Evolutionary conservation across 1,284 basidiomycete species (phyloP).

Genomic region (Rhodotorula sp.): DNA sequence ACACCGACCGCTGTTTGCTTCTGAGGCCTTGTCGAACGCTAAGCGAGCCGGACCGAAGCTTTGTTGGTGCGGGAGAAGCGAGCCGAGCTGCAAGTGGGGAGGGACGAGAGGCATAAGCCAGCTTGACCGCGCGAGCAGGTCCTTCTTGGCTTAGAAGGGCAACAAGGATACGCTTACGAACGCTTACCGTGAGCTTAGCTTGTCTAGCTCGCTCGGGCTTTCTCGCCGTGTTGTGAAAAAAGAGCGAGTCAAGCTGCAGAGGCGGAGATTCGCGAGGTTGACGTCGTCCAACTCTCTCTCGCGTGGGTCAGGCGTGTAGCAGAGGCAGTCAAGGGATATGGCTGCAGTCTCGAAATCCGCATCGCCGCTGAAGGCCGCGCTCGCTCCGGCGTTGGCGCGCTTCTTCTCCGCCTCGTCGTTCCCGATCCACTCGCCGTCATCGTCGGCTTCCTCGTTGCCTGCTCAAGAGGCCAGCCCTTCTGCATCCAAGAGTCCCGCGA

Average conservation of each 20-base stretch:
- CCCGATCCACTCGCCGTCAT: slow-evolving; percentile 3
- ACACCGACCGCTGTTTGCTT: too few species aligned
- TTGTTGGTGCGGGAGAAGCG: not conserved
- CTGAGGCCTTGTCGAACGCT: not conserved
- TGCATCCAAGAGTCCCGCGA: not conserved
- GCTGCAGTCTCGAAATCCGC: not conserved
- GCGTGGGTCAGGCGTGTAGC: not conserved
- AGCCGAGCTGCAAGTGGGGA: not conserved
- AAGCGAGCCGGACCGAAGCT: not conserved
- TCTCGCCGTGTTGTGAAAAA: not conserved
- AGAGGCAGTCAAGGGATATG: slow-evolving; percentile 1
- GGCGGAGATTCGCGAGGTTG: not conserved
- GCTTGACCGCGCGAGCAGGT: not conserved
- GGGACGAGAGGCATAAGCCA: not conserved
- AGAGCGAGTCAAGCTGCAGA: not conserved
- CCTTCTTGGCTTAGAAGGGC: too few species aligned
- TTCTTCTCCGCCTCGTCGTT: slow-evolving; percentile 15
- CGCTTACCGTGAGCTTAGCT: too few species aligned
- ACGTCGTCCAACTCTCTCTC: not conserved
- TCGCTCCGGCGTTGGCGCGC: slow-evolving; percentile 7
- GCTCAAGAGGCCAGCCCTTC: not conserved
- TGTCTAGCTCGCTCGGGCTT: too few species aligned
- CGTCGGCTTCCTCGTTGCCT: not conserved
- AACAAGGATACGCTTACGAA: too few species aligned
- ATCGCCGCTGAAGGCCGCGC: not conserved